Evolutionary conservation across 2,329 filamentous ascomycete genomes (phyloP).

Genomic region (Sporothrix dimorphospora): DNA sequence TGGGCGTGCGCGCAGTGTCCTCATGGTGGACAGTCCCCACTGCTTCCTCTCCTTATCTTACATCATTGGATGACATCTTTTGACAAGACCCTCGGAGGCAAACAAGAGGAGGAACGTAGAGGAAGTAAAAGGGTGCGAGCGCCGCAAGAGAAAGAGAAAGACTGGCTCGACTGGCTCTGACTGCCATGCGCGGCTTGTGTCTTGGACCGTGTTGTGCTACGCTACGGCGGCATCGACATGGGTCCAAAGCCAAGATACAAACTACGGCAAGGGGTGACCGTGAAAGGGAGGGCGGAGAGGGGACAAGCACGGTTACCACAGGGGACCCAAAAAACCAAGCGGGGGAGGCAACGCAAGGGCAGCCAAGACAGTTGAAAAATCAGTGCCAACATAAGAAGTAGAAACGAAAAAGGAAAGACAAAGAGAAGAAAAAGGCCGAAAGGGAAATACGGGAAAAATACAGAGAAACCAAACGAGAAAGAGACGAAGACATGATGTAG

Average conservation of each 20-base stretch:
- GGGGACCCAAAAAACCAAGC: too few species aligned
- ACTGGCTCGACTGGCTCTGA: neutral
- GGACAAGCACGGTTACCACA: too few species aligned
- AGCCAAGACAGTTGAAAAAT: neutral
- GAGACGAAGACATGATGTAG: neutral
- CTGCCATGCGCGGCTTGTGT: neutral
- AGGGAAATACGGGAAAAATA: too few species aligned
- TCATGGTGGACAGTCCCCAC: neutral
- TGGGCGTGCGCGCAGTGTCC: neutral
- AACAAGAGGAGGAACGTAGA: neutral
- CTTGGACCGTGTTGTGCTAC: neutral
- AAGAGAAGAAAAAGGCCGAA: neutral
- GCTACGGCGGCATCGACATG: neutral
- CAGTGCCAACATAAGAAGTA: neutral
- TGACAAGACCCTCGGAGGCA: neutral
- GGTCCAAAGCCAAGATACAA: too few species aligned
- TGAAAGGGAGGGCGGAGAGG: neutral
- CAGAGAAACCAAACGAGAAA: neutral
- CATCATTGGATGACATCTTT: neutral
- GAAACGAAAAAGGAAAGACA: neutral
- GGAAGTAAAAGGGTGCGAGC: neutral
- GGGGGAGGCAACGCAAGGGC: conserved; percentile 14
- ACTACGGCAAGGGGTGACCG: neutral
- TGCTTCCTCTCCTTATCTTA: neutral
- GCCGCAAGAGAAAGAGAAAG: neutral